Base-by-base conservation (phyloP, 2,329 filamentous ascomycete species). In the Xylaria sp. region DNA sequence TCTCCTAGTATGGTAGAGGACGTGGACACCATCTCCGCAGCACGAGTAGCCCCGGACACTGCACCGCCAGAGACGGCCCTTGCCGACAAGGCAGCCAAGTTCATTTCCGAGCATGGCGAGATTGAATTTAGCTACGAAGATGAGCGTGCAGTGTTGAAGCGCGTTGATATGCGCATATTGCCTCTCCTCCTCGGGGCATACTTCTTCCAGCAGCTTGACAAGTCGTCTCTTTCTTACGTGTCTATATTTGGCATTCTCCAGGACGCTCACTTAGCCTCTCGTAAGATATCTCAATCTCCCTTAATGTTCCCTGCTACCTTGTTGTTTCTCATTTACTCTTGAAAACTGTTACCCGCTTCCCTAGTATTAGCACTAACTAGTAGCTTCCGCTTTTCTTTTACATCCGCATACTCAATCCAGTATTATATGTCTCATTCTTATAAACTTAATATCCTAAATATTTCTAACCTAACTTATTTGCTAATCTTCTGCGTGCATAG, bases 181-280 rank as follows among this genome's bases (percentile, higher is more conserved):
- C 83, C 84, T 5, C 78, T 88, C 4, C 75, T 88, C 6, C 80
- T 88, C 1, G 81, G 83, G 1, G 85, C 85, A 5, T 89, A 89
- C 77, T 88, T 88, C 76, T 85, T 88, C 70, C 86, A 88, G 71
- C 84, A 87, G 69, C 82, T 87, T 9, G 85, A 87, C 76, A 87
- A 87, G 74, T 81, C 79, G 42, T 79, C 81, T 1, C 74, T 83
- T 0, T 80, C 78, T 24, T 84, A 84, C 62, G 82, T 83, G 9
- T 83, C 82, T 65, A 83, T 86, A 70, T 85, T 85, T 69, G 85
- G 84, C 2, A 76, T 87, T 39, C 78, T 80, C 24, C 77, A 71
- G 12, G 70, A 71, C 58, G 70, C 70, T 6, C 27, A 71, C 47
- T 24, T 71, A 6, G 55, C 62, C 14, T 71, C 70, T 19, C 68